Percentiles rank a stretch among this genome's conserved stretches.
phyloP scores from a whole-genome alignment of 164 flowering plant species.

The Aristolochia californica region DNA sequence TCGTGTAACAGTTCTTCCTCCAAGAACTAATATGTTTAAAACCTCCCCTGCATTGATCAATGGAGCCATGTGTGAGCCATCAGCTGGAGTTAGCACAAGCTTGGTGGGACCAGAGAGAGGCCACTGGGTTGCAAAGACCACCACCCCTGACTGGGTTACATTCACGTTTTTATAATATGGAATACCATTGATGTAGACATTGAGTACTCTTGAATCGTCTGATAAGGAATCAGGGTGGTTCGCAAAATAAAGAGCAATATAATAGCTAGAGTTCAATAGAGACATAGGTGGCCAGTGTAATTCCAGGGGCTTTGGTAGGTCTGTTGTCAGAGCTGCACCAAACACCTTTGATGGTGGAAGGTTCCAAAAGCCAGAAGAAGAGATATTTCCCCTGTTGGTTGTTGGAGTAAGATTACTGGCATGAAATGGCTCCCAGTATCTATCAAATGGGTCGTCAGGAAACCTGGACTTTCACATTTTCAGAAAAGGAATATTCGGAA shows the following conservation, averaged over 20 bases:
- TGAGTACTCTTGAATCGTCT: conserved; percentile 28
- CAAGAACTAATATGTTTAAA: conserved; percentile 43
- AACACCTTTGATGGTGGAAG: conserved; percentile 68
- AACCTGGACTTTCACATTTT: conserved; percentile 34
- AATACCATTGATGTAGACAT: conserved; percentile 42
- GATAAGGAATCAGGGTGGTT: conserved; percentile 19
- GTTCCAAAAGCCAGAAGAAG: conserved; percentile 75
- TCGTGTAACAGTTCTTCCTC: conserved; percentile 61
- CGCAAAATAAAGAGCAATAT: conserved; percentile 68
- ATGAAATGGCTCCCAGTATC: conserved; percentile 68
- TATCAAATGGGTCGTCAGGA: conserved; percentile 84
- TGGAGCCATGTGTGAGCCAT: conserved; percentile 46
- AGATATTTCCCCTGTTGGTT: conserved; percentile 23
- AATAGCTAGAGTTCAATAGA: conserved; percentile 52
- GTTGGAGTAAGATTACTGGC: conserved; percentile 15
- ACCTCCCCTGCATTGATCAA: conserved; percentile 82
- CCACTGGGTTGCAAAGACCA: conserved; percentile 67
- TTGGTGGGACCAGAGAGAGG: conserved; percentile 64
- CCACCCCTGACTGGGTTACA: conserved; percentile 43
- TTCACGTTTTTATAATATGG: conserved; percentile 36
- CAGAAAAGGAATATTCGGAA: background rate
- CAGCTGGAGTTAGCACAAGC: conserved; percentile 45
- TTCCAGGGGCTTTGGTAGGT: conserved; percentile 27
- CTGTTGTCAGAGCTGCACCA: conserved; percentile 33
- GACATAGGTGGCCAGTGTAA: conserved; percentile 60